Evolutionary conservation across 306 rosid species (phyloP).

Genomic region (Castanospermum australe): DNA sequence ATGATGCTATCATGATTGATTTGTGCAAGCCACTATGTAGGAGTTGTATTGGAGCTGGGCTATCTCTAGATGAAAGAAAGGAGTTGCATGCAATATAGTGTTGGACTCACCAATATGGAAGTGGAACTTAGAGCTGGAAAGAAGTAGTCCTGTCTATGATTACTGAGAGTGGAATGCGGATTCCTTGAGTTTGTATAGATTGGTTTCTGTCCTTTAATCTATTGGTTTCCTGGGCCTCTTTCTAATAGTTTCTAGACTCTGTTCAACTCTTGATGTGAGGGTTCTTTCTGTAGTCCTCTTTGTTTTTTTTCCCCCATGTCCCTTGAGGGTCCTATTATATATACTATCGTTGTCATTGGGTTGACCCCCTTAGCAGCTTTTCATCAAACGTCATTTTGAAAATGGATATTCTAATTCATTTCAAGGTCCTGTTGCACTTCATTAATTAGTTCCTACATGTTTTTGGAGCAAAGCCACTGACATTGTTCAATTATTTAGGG

Average conservation of each 20-base stretch:
- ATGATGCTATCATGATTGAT: background rate
- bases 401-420: conserved; percentile 6
- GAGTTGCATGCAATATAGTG: background rate
- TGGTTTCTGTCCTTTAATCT: background rate
- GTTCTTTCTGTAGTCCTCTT: background rate
- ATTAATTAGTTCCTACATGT: conserved; percentile 3
- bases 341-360: background rate
- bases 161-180: background rate
- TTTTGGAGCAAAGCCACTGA: conserved; percentile 27
- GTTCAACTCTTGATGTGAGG: background rate
- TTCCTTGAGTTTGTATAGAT: background rate
- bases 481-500: conserved; percentile 45
- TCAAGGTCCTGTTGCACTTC: background rate
- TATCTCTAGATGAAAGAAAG: background rate
- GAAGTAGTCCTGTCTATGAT: background rate
- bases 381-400: background rate
- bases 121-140: background rate
- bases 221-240: background rate
- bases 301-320: background rate
- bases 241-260: background rate
- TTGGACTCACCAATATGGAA: background rate
- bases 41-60: background rate
- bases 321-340: background rate
- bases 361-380: background rate
- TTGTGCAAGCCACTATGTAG: background rate